phyloP scores from a whole-genome alignment of 2,329 filamentous ascomycete species.

The Xylaria hypoxylon region DNA sequence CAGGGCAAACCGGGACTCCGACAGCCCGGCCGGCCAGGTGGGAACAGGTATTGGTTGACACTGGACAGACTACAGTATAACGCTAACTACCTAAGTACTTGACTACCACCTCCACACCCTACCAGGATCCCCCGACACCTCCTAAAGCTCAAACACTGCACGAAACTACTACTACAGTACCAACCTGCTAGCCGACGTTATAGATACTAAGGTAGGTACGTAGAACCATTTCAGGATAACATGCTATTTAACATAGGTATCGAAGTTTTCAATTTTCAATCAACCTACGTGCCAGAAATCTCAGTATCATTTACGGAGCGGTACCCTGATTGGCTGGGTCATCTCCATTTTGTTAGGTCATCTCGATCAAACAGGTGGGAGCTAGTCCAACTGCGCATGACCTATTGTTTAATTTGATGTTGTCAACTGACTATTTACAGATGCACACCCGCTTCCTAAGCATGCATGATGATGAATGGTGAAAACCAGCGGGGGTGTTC shows the following conservation, averaged over 20 bases:
- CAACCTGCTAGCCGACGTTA: conserved; percentile 1
- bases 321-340: conserved; percentile 22
- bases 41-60: background rate
- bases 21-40: conserved; percentile 13
- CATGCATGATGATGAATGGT: conserved; percentile 6
- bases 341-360: conserved; percentile 20
- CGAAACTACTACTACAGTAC: conserved; percentile 15
- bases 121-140: conserved; percentile 18
- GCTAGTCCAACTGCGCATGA: conserved; percentile 32
- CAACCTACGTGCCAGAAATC: conserved; percentile 11
- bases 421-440: conserved; percentile 34
- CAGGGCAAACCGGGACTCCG: conserved; percentile 27
- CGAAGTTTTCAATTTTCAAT: conserved; percentile 7
- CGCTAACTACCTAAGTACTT: background rate
- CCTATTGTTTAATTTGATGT: conserved; percentile 33
- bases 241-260: conserved; percentile 1
- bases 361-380: conserved; percentile 30
- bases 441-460: conserved; percentile 3
- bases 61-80: no score
- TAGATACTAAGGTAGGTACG: no score
- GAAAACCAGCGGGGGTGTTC: conserved; percentile 7
- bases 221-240: conserved; percentile 18
- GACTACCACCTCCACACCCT: conserved; percentile 9
- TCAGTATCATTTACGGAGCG: conserved; percentile 2
- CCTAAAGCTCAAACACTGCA: conserved; percentile 27